Conservation (phyloP, 2,329 filamentous ascomycete genomes). For the Sphaerulina musiva region DNA sequence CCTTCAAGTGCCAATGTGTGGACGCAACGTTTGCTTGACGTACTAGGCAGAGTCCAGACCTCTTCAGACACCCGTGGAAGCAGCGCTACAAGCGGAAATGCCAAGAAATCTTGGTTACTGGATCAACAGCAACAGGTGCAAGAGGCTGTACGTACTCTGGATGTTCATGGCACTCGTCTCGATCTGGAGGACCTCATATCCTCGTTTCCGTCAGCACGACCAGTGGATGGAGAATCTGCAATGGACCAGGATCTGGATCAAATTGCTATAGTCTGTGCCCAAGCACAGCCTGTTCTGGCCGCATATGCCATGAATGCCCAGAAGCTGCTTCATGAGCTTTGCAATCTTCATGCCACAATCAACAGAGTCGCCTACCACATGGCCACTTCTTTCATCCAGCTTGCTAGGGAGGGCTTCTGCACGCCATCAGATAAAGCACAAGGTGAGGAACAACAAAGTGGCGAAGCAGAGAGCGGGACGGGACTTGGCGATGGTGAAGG, state of each 20-base stretch:
- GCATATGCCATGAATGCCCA: conserved; percentile 63
- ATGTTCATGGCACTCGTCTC: background rate
- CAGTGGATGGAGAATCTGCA: background rate
- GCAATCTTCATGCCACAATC: conserved; percentile 61
- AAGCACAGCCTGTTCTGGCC: conserved; percentile 60
- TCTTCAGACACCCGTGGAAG: conserved; percentile 39
- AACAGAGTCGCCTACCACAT: conserved; percentile 71
- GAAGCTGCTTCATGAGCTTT: conserved; percentile 53
- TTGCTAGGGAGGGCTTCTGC: conserved; percentile 84
- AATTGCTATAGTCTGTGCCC: conserved; percentile 2
- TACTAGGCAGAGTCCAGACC: conserved; percentile 7
- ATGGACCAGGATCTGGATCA: background rate
- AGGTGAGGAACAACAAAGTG: conserved; percentile 41
- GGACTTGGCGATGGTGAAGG: conserved; percentile 93
- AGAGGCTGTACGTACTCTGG: background rate
- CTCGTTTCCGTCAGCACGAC: background rate
- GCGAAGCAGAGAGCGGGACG: conserved; percentile 82
- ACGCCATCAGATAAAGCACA: conserved; percentile 70
- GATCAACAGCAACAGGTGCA: conserved; percentile 9
- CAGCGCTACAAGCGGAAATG: conserved; percentile 51
- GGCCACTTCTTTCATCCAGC: conserved; percentile 67
- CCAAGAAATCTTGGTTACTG: conserved; percentile 56
- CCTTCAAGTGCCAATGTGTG: conserved; percentile 1
- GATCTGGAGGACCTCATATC: background rate
- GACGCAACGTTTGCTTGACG: conserved; percentile 1